Evolutionary conservation across 2,329 filamentous ascomycete genomes (phyloP).

Genomic region (Fonsecaea pugnacius): DNA sequence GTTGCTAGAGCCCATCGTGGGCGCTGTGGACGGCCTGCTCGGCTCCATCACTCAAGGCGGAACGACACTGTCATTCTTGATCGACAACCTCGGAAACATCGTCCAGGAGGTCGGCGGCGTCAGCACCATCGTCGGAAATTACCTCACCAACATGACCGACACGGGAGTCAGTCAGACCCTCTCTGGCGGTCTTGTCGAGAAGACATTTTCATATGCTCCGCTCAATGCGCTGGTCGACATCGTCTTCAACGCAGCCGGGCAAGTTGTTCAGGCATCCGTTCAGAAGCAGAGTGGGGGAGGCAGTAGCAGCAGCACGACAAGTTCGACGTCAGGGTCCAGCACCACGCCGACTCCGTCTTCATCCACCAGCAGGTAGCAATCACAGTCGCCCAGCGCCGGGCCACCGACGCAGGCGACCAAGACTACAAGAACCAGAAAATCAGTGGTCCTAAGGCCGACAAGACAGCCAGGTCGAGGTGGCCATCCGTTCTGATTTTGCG

Average conservation of each 20-base stretch:
- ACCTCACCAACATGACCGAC: slow-evolving; percentile 62
- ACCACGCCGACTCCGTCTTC: slow-evolving; percentile 15
- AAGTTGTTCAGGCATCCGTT: slow-evolving; percentile 56
- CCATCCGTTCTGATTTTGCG: background rate
- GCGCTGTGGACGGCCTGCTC: slow-evolving; percentile 62
- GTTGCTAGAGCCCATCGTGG: slow-evolving; percentile 59
- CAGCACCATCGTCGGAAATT: slow-evolving; percentile 63
- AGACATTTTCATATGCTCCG: slow-evolving; percentile 58
- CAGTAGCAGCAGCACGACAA: slow-evolving; percentile 10
- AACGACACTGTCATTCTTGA: slow-evolving; percentile 59
- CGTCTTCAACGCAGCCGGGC: slow-evolving; percentile 59
- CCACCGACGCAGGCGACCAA: background rate
- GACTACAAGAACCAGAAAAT: background rate
- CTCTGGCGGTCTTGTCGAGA: slow-evolving; percentile 47
- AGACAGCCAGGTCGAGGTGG: background rate
- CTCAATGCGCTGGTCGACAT: slow-evolving; percentile 60
- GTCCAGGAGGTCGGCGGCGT: slow-evolving; percentile 63
- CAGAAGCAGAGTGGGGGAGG: slow-evolving; percentile 21
- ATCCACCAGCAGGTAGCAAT: slow-evolving; percentile 7
- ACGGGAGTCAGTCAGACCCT: slow-evolving; percentile 40
- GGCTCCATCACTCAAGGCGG: slow-evolving; percentile 63
- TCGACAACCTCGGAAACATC: slow-evolving; percentile 67
- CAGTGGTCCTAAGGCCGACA: background rate
- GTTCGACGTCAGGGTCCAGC: slow-evolving; percentile 14
- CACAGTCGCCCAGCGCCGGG: background rate